Conservation (phyloP, 73 alveolate genomes). For the Paraurostyla sp. region DNA sequence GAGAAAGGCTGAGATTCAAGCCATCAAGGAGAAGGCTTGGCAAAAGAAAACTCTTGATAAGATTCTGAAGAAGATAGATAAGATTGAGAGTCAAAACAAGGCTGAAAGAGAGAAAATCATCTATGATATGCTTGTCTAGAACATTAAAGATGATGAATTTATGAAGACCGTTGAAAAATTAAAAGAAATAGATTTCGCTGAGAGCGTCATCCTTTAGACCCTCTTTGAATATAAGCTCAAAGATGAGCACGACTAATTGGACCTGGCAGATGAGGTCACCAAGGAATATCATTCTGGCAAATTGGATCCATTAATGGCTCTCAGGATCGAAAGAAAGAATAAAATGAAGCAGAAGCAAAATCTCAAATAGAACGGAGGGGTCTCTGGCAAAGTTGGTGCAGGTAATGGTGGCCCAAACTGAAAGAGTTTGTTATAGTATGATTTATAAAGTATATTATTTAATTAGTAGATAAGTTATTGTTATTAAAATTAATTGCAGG, state of each 20-base stretch:
- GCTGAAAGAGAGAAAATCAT: background rate
- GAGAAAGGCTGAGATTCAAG: background rate
- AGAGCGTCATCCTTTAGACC: slow-evolving; percentile 4
- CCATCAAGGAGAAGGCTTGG: background rate
- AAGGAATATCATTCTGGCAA: slow-evolving; percentile 38
- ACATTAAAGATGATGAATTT: slow-evolving; percentile 11
- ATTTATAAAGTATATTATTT: too few relatives aligned
- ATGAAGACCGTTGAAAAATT: slow-evolving; percentile 15
- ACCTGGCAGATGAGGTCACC: slow-evolving; percentile 38
- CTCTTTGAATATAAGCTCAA: slow-evolving; percentile 20
- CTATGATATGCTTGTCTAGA: background rate
- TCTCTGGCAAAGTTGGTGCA: too few relatives aligned
- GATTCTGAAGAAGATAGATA: background rate
- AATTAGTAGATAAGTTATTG: too few relatives aligned
- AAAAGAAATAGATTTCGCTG: slow-evolving; percentile 49
- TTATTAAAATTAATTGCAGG: too few relatives aligned
- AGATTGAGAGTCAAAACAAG: background rate
- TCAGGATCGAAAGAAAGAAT: slow-evolving; percentile 27
- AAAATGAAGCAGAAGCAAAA: slow-evolving; percentile 8
- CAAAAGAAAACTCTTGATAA: background rate
- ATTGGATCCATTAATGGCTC: slow-evolving; percentile 12
- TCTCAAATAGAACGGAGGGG: background rate
- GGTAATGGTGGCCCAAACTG: too few relatives aligned
- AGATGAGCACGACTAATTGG: slow-evolving; percentile 31
- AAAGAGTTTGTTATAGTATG: too few relatives aligned